Percentiles rank a stretch among this genome's conserved stretches.
Evolutionary conservation across 257 asterid species (phyloP).

Genomic region (Ophiorrhiza pumila): DNA sequence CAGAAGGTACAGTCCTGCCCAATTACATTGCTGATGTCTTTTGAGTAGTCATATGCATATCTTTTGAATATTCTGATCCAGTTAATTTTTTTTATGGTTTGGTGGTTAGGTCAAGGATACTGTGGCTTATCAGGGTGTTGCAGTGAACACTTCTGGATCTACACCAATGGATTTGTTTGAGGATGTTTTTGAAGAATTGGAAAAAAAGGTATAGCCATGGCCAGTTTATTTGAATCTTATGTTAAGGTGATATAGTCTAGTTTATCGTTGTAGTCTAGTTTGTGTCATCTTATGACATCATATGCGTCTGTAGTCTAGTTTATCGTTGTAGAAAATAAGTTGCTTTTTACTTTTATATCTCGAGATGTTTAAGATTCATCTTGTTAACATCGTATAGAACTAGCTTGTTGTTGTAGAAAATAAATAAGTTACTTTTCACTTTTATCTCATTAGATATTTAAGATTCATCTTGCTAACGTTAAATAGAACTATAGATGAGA

Average conservation of each 20-base stretch:
- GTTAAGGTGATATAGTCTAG: background rate
- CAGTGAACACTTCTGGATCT: constrained; percentile 79
- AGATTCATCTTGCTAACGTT: background rate
- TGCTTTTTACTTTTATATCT: too few species aligned
- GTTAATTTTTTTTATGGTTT: constrained; percentile 7
- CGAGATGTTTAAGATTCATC: too few species aligned
- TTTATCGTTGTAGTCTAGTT: too few species aligned
- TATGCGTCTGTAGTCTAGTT: too few species aligned
- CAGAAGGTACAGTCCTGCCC: constrained; percentile 45
- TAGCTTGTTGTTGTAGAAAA: background rate
- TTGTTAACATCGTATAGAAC: too few species aligned
- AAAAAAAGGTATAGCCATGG: constrained; percentile 55
- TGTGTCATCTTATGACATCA: too few species aligned
- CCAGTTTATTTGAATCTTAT: background rate
- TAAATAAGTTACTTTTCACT: background rate
- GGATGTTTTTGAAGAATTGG: constrained; percentile 78
- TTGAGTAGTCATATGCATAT: constrained; percentile 1
- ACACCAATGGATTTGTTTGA: constrained; percentile 93
- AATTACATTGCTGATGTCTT: background rate
- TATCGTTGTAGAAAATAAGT: too few species aligned
- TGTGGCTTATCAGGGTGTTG: constrained; percentile 78
- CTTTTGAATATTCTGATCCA: constrained; percentile 5
- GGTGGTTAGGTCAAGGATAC: constrained; percentile 69
- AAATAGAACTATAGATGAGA: background rate
- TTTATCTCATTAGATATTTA: background rate